A percentile compares a stretch with the other conserved stretches of the same genome.
These are phyloP conservation scores for Hyaloscypha hepaticicola DNA, from an alignment of 495 filamentous ascomycete species.

Conservation along the genomic window DNA sequence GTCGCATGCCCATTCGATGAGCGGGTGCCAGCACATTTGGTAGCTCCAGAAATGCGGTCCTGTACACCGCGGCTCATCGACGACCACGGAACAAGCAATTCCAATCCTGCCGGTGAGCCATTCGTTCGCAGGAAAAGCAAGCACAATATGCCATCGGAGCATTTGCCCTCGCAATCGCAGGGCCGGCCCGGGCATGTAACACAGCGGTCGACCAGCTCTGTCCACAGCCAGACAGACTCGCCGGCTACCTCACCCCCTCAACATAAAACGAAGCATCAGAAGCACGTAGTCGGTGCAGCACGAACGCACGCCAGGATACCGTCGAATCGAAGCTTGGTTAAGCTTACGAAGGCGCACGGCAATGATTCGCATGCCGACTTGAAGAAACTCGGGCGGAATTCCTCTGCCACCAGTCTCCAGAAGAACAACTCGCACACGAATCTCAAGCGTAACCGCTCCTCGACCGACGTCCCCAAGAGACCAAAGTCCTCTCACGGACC, in stretches of 20 bases:
- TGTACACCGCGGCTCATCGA: neutral
- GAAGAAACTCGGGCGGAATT: conserved; percentile 37
- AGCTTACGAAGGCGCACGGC: conserved; percentile 27
- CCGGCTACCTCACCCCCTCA: conserved; percentile 26
- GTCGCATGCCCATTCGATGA: no score
- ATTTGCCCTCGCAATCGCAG: conserved; percentile 23
- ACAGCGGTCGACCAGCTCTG: conserved; percentile 25
- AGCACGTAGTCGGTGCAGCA: conserved; percentile 30
- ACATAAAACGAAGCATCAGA: conserved; percentile 25
- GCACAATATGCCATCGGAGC: conserved; percentile 30
- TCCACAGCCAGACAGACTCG: conserved; percentile 25
- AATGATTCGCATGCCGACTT: conserved; percentile 28
- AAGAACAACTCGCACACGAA: conserved; percentile 50
- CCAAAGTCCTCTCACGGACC: conserved; percentile 43
- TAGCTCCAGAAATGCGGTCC: neutral
- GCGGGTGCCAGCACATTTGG: neutral
- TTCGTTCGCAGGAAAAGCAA: conserved; percentile 20
- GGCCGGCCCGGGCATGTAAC: conserved; percentile 7
- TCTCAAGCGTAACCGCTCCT: conserved; percentile 37
- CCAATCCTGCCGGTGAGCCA: conserved; percentile 18
- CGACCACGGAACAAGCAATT: conserved; percentile 18
- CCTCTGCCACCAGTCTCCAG: conserved; percentile 40
- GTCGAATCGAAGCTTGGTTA: conserved; percentile 28
- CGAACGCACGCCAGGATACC: conserved; percentile 27
- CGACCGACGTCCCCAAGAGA: conserved; percentile 38